phyloP scores from a whole-genome alignment of 2,329 filamentous ascomycete genomes.

The Xylaria sp. region DNA sequence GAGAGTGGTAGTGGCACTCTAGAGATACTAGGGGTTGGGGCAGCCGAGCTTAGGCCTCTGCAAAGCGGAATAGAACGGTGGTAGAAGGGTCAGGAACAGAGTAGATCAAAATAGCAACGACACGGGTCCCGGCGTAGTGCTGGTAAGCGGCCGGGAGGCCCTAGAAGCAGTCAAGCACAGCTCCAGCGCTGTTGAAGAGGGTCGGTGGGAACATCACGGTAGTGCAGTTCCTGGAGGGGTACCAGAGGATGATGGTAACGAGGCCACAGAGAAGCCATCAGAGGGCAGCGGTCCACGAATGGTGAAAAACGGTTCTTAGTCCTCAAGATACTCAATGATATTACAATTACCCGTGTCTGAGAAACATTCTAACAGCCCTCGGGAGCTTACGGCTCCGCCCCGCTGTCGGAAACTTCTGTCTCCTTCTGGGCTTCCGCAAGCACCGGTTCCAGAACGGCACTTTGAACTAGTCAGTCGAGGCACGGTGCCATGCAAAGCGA shows the following conservation, averaged over 20 bases:
- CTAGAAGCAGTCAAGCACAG: neutral
- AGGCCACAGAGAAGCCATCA: neutral
- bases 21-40: too few species aligned
- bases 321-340: neutral
- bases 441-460: neutral
- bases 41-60: too few species aligned
- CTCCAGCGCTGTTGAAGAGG: neutral
- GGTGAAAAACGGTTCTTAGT: neutral
- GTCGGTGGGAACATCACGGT: neutral
- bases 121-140: too few species aligned
- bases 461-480: constrained; percentile 13
- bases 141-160: too few species aligned
- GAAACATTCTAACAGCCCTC: neutral
- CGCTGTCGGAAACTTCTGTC: neutral
- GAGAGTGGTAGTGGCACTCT: too few species aligned
- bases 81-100: too few species aligned
- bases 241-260: neutral
- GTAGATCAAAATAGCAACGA: too few species aligned
- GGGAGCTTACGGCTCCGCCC: neutral
- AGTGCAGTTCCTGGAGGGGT: neutral
- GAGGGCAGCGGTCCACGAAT: neutral
- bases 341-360: neutral
- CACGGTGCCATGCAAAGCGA: neutral
- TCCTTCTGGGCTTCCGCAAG: neutral
- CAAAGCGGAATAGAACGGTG: too few species aligned